These are phyloP conservation scores for Fusarium sambucinum DNA, from an alignment of 2,329 filamentous ascomycete genomes.

Conservation along the genomic window DNA sequence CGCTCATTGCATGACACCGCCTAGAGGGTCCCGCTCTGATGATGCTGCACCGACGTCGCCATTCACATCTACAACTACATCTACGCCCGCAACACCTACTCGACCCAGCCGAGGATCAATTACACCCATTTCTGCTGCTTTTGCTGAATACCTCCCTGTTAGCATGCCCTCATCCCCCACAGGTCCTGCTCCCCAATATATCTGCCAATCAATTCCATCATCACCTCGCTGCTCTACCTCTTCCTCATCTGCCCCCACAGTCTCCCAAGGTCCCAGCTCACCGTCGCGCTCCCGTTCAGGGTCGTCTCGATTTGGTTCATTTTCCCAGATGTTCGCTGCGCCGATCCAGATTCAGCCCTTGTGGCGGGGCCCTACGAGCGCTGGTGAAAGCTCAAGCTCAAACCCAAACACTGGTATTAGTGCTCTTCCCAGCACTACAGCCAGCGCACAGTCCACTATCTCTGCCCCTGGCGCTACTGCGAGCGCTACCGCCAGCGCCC, in stretches of 20 bases:
- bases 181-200: conserved; percentile 18
- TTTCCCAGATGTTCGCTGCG: conserved; percentile 46
- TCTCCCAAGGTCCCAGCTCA: conserved; percentile 48
- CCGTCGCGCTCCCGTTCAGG: conserved; percentile 46
- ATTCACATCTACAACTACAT: conserved; percentile 12
- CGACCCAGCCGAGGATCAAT: conserved; percentile 29
- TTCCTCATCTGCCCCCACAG: conserved; percentile 42
- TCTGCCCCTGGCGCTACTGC: conserved; percentile 29
- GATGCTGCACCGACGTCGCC: conserved; percentile 3
- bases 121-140: conserved; percentile 30
- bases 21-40: conserved; percentile 34
- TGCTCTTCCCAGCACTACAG: conserved; percentile 32
- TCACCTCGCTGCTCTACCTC: conserved; percentile 45
- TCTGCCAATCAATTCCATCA: conserved; percentile 33
- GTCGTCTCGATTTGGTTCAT: conserved; percentile 34
- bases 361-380: conserved; percentile 41
- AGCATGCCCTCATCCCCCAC: conserved; percentile 37
- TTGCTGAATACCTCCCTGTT: conserved; percentile 17
- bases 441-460: conserved; percentile 31
- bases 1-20: conserved; percentile 41
- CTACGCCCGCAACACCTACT: conserved; percentile 38
- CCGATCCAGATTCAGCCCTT: conserved; percentile 45
- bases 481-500: conserved; percentile 37
- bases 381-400: conserved; percentile 3
- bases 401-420: conserved; percentile 17